A percentile compares a stretch with the other conserved stretches of the same genome.
Conservation (phyloP, 257 asterid species). For the Nicotiana tabacum region DNA sequence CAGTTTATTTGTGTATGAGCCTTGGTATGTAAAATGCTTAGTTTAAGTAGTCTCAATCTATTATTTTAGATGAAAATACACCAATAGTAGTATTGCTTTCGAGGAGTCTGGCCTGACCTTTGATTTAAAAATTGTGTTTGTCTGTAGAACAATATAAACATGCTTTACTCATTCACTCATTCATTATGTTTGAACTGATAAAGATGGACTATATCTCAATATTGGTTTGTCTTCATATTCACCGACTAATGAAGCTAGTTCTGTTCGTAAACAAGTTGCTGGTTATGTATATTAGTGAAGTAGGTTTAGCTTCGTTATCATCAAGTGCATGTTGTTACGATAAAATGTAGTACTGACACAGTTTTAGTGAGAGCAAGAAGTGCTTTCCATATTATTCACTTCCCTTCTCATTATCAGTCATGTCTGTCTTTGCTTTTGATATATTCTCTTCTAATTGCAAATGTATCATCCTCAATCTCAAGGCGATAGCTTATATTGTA, state of each 20-base stretch:
- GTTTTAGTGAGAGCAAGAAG: neutral
- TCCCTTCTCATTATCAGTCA: neutral
- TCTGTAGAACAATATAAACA: neutral
- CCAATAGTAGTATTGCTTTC: neutral
- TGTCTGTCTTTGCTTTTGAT: neutral
- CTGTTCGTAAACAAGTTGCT: neutral
- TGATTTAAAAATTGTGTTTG: neutral
- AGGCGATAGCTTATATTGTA: neutral
- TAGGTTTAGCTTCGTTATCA: neutral
- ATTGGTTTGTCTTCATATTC: neutral
- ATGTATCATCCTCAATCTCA: neutral
- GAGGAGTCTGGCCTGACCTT: neutral
- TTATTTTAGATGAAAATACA: neutral
- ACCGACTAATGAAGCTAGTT: neutral
- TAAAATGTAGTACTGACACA: neutral
- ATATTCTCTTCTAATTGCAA: neutral
- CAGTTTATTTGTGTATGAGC: neutral
- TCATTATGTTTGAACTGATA: neutral
- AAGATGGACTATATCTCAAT: neutral
- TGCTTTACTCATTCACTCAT: neutral
- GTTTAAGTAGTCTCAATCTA: neutral
- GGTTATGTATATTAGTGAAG: neutral
- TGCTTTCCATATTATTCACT: neutral
- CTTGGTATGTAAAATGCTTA: neutral
- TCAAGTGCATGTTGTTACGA: neutral